These are phyloP conservation scores for Coemansia sp. DNA, from an alignment of 192 early-diverging fungal species.

Conservation along the genomic window DNA sequence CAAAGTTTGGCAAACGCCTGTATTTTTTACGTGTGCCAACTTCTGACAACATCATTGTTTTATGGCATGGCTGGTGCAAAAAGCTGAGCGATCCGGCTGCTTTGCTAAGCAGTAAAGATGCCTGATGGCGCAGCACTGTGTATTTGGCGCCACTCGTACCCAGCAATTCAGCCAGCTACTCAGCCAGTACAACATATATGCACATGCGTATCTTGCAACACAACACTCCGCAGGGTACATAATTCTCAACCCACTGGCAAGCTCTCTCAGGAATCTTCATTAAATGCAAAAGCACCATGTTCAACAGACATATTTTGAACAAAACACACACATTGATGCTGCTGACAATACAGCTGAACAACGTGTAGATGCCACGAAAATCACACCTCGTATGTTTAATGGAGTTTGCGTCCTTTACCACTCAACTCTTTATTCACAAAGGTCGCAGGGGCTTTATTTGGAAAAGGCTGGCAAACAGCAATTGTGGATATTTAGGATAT, in stretches of 20 bases:
- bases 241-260: neutral
- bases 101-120: neutral
- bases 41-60: neutral
- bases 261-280: neutral
- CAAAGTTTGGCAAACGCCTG: neutral
- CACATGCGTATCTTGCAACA: neutral
- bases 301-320: constrained; percentile 2
- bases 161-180: neutral
- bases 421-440: neutral
- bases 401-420: neutral
- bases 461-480: neutral
- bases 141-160: constrained; percentile 1
- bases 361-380: neutral
- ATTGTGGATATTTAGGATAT: constrained; percentile 1
- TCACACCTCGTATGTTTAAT: neutral
- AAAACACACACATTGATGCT: neutral
- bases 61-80: neutral
- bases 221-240: neutral
- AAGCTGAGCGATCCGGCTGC: neutral
- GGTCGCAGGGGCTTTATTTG: neutral
- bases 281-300: neutral
- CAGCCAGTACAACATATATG: neutral
- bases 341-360: neutral
- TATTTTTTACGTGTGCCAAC: neutral
- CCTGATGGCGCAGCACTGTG: neutral